Base-by-base conservation (phyloP, 1,284 basidiomycete species). In the Malassezia restricta region DNA sequence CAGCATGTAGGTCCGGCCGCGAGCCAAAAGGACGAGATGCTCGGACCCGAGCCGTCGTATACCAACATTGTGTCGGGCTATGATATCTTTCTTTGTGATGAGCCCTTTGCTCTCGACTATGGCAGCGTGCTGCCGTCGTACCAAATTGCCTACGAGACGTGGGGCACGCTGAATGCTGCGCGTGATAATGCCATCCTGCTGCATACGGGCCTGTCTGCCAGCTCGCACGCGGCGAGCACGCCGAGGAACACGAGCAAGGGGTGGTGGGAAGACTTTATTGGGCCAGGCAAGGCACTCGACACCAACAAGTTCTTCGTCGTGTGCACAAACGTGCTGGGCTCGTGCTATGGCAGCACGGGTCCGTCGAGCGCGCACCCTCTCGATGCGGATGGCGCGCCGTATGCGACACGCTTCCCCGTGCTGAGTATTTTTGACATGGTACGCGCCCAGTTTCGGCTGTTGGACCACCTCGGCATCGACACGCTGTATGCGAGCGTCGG, bases 231-330 rank as follows among this genome's bases (percentile, higher is more conserved):
- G 1, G 90, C 90, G 0, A 85, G 85, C 9, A 86, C 86, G 0
- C 73, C 79, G 2, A 75, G 79, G 9, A 95, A 94, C 62, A 82
- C 87, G 0, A 76, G 86, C 0, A 80, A 83, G 20, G 92, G 94
- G 5, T 99, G 92, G 94, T 98, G 92, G 92, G 86, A 98, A 75
- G 85, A 86, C 64, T 99, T 96, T 75, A 89, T 99, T 57, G 92
- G 94, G 0, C 90, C 91, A 1, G 88, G 88, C 54, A 71, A 68
- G 48, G 82, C 90, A 3, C 79, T 99, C 32, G 94, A 99, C 77
- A 96, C 92, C 3, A 79, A 90, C 71, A 81, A 83, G 47, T 95
- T 86, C 77, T 96, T 87, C 75, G 78, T 98, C 69, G 83, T 98
- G 43, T 99, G 92, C 77, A 90, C 90, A 11, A 99, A 98, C 74